Base-by-base conservation (phyloP, 2,329 filamentous ascomycete species). In the Colletotrichum siamense region DNA sequence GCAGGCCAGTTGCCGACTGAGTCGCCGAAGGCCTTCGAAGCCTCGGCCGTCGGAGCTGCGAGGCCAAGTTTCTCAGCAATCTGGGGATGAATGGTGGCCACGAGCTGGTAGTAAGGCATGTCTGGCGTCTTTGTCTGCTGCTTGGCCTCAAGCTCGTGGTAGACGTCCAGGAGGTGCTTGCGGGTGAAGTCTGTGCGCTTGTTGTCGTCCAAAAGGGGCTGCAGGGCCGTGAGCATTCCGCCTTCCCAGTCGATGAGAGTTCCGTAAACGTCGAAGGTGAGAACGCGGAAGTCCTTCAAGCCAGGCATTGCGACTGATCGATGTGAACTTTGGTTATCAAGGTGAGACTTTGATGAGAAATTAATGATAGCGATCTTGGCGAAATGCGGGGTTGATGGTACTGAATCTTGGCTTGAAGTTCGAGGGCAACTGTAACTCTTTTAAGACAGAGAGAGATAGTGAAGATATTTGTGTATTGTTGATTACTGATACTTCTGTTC, bases 221-320 rank as follows among this genome's bases (percentile, higher is more conserved):
- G 82, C 5, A 96, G 87, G 5, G 89, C 88, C 4, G 84, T 77
- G 61, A 91, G 82, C 70, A 95, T 89, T 66, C 94, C 94, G 4
- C 87, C 83, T 83, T 96, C 93, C 94, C 94, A 95, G 86, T 96
- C 94, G 73, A 96, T 92, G 3, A 96, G 88, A 1, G 95, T 96
- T 82, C 94, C 94, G 83, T 95, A 96, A 85, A 94, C 92, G 83
- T 97, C 95, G 84, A 96, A 96, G 79, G 91, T 92, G 65, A 95
- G 90, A 69, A 85, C 82, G 18, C 79, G 79, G 77, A 82, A 87
- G 71, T 81, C 80, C 30, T 79, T 81, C 71, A 78, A 66, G 52
- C 52, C 52, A 18, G 75, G 4, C 77, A 78, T 78, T 15, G 9
- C 39, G 63, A 16, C 36, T 16, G 12, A 52, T 22, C 12, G 44